Evolutionary conservation across 768 basidiomycete genomes (phyloP).

Genomic region (Phlegmacium glaucopus): DNA sequence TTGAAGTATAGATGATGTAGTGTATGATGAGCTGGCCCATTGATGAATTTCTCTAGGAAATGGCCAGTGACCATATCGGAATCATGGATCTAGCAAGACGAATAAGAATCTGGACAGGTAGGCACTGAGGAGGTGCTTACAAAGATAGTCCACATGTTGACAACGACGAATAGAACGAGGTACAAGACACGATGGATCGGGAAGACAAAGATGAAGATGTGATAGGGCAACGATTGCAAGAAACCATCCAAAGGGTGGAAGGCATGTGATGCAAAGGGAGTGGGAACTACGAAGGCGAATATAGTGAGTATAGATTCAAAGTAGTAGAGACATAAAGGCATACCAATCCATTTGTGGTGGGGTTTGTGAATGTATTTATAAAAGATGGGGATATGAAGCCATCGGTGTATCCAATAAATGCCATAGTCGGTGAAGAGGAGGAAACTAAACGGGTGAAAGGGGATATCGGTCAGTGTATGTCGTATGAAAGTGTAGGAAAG

Average conservation of each 20-base stretch:
- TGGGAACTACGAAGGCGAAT: constrained; percentile 64
- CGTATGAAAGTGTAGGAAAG: constrained; percentile 1
- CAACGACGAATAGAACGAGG: constrained; percentile 82
- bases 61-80: constrained; percentile 98
- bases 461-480: constrained; percentile 8
- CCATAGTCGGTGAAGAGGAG: constrained; percentile 71
- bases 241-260: constrained; percentile 98
- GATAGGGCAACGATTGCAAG: constrained; percentile 91
- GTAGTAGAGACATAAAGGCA: constrained; percentile 28
- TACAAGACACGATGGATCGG: constrained; percentile 86
- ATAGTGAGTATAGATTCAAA: not conserved
- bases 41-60: constrained; percentile 84
- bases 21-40: constrained; percentile 98
- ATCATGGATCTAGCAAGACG: constrained; percentile 78
- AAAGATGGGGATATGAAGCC: constrained; percentile 76
- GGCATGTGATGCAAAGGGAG: constrained; percentile 95
- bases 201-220: constrained; percentile 86
- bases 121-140: constrained; percentile 36
- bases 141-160: constrained; percentile 94
- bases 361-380: constrained; percentile 97
- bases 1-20: constrained; percentile 97
- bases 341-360: constrained; percentile 98
- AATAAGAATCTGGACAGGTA: not conserved
- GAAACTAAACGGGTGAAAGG: constrained; percentile 19
- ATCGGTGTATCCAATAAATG: constrained; percentile 97